Evolutionary conservation across 2,329 filamentous ascomycete species (phyloP).

Genomic region (Cladosporium sp.): DNA sequence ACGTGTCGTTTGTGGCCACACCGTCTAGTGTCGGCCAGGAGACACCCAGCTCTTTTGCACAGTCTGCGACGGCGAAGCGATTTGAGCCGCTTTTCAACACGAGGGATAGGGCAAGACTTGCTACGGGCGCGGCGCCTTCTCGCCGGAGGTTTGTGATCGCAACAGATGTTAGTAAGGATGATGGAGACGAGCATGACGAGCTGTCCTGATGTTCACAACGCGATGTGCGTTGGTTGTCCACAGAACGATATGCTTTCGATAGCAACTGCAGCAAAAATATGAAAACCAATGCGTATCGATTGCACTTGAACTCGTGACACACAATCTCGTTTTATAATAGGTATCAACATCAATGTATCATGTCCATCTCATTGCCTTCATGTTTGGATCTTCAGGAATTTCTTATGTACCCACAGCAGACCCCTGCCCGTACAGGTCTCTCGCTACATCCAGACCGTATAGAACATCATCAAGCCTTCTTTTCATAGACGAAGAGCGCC

Average conservation of each 20-base stretch:
- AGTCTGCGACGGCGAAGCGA: neutral
- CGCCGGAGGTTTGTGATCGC: neutral
- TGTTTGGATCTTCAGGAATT: no score
- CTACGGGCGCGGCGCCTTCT: neutral
- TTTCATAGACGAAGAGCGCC: slow-evolving; percentile 62
- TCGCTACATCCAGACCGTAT: no score
- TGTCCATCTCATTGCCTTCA: no score
- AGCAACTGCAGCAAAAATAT: no score
- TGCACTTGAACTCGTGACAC: no score
- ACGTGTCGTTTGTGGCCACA: neutral
- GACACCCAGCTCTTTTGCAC: neutral
- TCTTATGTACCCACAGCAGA: no score
- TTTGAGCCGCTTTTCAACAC: neutral
- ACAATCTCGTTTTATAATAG: no score
- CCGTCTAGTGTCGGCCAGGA: neutral
- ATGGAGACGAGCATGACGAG: neutral
- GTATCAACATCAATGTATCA: no score
- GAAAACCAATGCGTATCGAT: no score
- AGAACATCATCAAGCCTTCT: neutral
- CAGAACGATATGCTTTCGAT: no score
- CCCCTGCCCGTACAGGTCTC: no score
- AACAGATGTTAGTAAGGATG: neutral
- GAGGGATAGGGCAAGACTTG: neutral
- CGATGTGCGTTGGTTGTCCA: no score
- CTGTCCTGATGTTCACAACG: neutral